Percentiles rank a stretch among this genome's conserved stretches.
phyloP scores from a whole-genome alignment of 139 green algal species.

The Tetraselmis striata region DNA sequence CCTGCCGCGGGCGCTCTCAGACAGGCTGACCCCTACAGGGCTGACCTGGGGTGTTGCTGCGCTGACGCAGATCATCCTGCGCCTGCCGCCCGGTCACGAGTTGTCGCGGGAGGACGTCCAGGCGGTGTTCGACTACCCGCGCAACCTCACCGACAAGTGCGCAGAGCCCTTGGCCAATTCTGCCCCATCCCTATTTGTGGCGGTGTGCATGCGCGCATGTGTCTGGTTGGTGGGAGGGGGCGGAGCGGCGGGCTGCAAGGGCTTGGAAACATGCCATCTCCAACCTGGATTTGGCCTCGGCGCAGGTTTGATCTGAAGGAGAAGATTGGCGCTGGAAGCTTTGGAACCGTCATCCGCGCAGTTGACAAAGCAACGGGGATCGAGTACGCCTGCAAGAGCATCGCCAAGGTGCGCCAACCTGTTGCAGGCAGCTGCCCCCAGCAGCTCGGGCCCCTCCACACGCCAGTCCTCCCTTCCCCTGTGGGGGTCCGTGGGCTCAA shows the following conservation, averaged over 20 bases:
- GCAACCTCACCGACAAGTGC: background rate
- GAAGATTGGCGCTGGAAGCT: slow-evolving; percentile 78
- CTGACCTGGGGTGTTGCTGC: too few species aligned
- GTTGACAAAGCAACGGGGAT: slow-evolving; percentile 41
- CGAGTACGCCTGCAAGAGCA: slow-evolving; percentile 75
- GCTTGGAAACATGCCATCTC: too few species aligned
- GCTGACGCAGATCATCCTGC: background rate
- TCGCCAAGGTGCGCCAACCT: slow-evolving; percentile 74
- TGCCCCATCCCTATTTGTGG: too few species aligned
- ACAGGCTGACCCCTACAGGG: too few species aligned
- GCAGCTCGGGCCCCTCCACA: too few species aligned
- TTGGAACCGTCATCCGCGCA: slow-evolving; percentile 77
- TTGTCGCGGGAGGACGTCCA: background rate
- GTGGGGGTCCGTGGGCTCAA: too few species aligned
- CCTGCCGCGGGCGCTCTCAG: background rate
- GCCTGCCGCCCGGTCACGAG: background rate
- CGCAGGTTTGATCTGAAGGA: slow-evolving; percentile 59
- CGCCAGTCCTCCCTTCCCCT: too few species aligned
- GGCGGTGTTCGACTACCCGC: background rate
- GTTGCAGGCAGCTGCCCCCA: too few species aligned
- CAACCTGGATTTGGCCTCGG: too few species aligned
- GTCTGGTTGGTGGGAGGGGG: too few species aligned
- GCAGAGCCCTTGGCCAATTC: background rate
- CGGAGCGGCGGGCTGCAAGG: too few species aligned
- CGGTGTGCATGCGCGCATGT: too few species aligned